Percentiles rank a stretch among this genome's conserved stretches.
Evolutionary conservation across 2,329 filamentous ascomycete genomes (phyloP).

Genomic region (Botrytis fragariae): DNA sequence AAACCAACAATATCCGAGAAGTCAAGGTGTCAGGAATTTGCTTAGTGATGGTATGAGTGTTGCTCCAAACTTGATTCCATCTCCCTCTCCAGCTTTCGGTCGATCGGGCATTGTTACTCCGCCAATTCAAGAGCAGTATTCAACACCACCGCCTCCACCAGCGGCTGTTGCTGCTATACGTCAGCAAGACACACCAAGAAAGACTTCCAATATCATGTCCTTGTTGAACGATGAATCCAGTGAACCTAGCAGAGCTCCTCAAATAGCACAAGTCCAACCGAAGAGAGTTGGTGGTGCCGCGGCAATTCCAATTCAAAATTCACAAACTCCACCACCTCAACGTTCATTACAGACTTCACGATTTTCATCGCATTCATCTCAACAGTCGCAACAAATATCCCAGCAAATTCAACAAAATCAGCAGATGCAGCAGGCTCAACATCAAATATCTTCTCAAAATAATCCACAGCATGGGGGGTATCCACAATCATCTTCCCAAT

Average conservation of each 20-base stretch:
- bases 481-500: conserved; percentile 48
- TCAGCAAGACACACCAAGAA: conserved; percentile 49
- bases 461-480: conserved; percentile 45
- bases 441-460: conserved; percentile 47
- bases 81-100: conserved; percentile 31
- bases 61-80: conserved; percentile 30
- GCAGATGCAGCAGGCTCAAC: conserved; percentile 39
- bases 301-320: conserved; percentile 29
- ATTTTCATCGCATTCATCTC: conserved; percentile 40
- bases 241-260: conserved; percentile 38
- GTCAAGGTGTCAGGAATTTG: conserved; percentile 30
- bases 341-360: conserved; percentile 37
- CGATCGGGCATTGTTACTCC: conserved; percentile 34
- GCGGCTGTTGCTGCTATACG: conserved; percentile 44
- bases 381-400: conserved; percentile 13
- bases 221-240: conserved; percentile 56
- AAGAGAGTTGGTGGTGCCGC: conserved; percentile 21
- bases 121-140: conserved; percentile 31
- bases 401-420: conserved; percentile 26
- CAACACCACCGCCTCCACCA: conserved; percentile 26
- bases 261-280: conserved; percentile 33
- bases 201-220: conserved; percentile 62
- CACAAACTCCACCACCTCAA: conserved; percentile 31
- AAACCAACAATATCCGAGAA: conserved; percentile 29
- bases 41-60: conserved; percentile 30